Percentiles rank a stretch among this genome's conserved stretches.
phyloP scores from a whole-genome alignment of 306 rosid species.

The Macrotyloma uniflorum region DNA sequence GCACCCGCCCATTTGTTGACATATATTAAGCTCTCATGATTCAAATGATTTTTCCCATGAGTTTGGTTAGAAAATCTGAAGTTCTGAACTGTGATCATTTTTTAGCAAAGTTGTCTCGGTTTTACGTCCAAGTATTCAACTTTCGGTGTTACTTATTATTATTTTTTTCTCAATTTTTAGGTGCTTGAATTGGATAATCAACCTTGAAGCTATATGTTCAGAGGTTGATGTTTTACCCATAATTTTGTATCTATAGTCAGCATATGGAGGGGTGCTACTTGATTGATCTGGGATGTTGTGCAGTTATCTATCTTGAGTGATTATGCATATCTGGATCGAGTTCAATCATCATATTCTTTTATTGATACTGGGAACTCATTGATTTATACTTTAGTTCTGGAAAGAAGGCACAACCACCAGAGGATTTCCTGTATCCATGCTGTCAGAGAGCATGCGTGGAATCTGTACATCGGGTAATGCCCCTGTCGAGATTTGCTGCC shows the following conservation, averaged over 20 bases:
- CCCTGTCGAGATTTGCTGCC: constrained; percentile 96
- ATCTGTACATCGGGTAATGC: constrained; percentile 98
- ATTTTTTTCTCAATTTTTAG: constrained; percentile 34
- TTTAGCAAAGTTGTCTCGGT: neutral
- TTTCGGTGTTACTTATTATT: neutral
- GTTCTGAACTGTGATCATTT: neutral
- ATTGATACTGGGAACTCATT: constrained; percentile 32
- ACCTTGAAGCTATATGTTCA: constrained; percentile 29
- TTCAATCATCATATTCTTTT: constrained; percentile 47
- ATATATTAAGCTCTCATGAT: neutral
- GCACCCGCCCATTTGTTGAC: neutral
- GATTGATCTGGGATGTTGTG: constrained; percentile 35
- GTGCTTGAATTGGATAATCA: constrained; percentile 31
- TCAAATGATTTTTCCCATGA: neutral
- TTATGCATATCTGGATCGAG: constrained; percentile 35
- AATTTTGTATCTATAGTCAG: constrained; percentile 4
- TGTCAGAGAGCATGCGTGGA: constrained; percentile 99
- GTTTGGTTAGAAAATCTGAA: neutral
- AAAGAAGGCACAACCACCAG: constrained; percentile 51
- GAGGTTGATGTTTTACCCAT: constrained; percentile 25
- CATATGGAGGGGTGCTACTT: constrained; percentile 33
- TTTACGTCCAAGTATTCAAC: neutral
- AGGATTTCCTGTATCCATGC: constrained; percentile 89
- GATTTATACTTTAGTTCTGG: constrained; percentile 44
- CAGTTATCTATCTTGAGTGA: constrained; percentile 26